Base-by-base conservation (phyloP, 345 rosid species). In the Syzygium aqueum region DNA sequence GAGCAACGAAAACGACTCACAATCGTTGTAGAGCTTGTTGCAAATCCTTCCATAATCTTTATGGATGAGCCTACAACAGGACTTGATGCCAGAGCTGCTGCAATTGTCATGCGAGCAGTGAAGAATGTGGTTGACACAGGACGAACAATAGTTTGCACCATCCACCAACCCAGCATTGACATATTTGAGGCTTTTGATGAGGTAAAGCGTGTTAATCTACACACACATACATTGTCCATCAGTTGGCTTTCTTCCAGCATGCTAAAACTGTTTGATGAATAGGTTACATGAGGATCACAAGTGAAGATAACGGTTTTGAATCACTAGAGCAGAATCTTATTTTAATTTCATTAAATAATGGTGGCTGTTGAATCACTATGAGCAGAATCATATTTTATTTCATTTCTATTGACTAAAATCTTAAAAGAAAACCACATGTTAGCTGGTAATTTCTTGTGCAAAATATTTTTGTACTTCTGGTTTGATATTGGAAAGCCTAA, bases 21-120 rank as follows among this genome's bases (percentile, higher is more conserved):
- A 0, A 93, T 96, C 86, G 97, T 97, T 49, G 97, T 95, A 78
- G 96, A 95, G 87, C 92, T 96, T 61, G 98, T 96, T 51, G 95
- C 98, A 77, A 96, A 95, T 89, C 98, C 97, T 9, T 96, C 95
- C 11, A 91, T 96, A 63, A 93, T 96, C 3, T 96, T 95, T 89
- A 96, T 96, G 98, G 98, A 96, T 88, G 98, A 96, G 85, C 98
- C 98, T 27, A 94, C 98, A 50, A 93, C 98, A 6, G 95, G 98
- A 51, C 89, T 95, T 23, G 98, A 96, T 88, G 98, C 98, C 82
- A 92, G 97, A 92, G 91, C 98, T 27, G 98, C 98, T 8, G 98
- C 97, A 63, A 93, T 96, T 65, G 97, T 95, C 77, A 93, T 96
- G 96, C 89, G 98, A 88, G 95, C 94, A 77, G 97, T 94, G 90